Evolutionary conservation across 169 alveolate species (phyloP).

Genomic region (Haemoproteus tartakovskyi): DNA sequence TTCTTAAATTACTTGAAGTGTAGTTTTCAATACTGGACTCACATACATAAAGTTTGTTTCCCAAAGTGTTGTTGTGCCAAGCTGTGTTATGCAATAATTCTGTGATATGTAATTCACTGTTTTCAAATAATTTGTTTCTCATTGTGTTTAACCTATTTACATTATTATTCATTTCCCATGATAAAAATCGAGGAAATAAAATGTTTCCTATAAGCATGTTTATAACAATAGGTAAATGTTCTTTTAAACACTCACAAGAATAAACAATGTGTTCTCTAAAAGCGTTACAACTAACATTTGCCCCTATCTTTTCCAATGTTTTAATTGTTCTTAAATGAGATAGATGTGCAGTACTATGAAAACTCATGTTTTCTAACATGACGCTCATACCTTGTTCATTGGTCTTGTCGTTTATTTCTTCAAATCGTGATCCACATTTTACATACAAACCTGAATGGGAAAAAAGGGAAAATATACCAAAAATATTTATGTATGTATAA

Average conservation of each 20-base stretch:
- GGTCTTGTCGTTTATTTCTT: conserved; percentile 66
- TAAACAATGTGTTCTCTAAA: conserved; percentile 78
- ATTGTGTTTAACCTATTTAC: conserved; percentile 68
- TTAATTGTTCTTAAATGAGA: conserved; percentile 85
- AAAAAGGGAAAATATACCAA: conserved; percentile 28
- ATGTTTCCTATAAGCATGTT: conserved; percentile 85
- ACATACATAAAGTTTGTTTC: conserved; percentile 71
- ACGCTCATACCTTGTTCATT: conserved; percentile 82
- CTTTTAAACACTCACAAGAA: conserved; percentile 81
- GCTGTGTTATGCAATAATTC: conserved; percentile 86
- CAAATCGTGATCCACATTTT: conserved; percentile 83
- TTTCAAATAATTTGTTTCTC: conserved; percentile 67
- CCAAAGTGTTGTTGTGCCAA: conserved; percentile 87
- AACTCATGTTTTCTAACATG: conserved; percentile 85
- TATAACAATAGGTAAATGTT: conserved; percentile 79
- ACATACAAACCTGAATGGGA: conserved; percentile 75
- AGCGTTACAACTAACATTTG: conserved; percentile 77
- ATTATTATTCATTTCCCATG: conserved; percentile 82
- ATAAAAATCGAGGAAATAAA: conserved; percentile 83
- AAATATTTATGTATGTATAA: too few relatives aligned
- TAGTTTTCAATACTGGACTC: conserved; percentile 74
- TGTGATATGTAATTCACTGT: conserved; percentile 80
- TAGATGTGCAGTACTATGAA: conserved; percentile 85
- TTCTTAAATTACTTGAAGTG: conserved; percentile 81
- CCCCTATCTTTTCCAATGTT: conserved; percentile 85